These are phyloP conservation scores for Phytophthora nicotianae DNA, from an alignment of 352 stramenopile genomes.

Conservation along the genomic window DNA sequence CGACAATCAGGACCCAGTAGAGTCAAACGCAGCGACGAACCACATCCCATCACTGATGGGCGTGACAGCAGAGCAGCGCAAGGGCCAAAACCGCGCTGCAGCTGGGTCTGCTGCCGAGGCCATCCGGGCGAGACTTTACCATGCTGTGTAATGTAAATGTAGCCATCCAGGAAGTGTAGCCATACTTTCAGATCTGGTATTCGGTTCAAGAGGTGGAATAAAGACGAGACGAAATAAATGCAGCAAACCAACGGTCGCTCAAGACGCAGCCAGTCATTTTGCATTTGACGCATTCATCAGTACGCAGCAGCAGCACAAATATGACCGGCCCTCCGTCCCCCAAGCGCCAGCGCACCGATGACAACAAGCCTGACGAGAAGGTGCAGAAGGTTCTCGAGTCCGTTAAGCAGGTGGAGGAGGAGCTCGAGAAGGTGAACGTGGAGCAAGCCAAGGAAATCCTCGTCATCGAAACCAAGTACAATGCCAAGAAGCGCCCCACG, in stretches of 20 bases:
- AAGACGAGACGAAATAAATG: constrained; percentile 3
- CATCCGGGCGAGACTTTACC: constrained; percentile 22
- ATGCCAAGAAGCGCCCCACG: constrained; percentile 63
- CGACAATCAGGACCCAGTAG: constrained; percentile 7
- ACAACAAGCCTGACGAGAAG: constrained; percentile 43
- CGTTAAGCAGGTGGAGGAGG: constrained; percentile 58
- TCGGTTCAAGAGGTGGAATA: constrained; percentile 19
- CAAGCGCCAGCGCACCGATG: constrained; percentile 79
- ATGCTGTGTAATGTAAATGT: constrained; percentile 6
- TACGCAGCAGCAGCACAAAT: too few relatives aligned
- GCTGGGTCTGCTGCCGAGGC: constrained; percentile 36
- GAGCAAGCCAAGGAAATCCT: constrained; percentile 72
- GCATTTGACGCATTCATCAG: constrained; percentile 34
- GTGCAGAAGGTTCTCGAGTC: constrained; percentile 63
- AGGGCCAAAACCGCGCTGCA: not conserved
- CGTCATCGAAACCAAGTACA: constrained; percentile 80
- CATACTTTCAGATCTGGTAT: constrained; percentile 21
- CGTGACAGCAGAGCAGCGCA: constrained; percentile 10
- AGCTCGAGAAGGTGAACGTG: constrained; percentile 69
- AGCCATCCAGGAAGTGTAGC: constrained; percentile 19
- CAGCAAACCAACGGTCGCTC: constrained; percentile 18
- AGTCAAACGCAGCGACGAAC: not conserved
- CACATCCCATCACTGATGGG: constrained; percentile 20
- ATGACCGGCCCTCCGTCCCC: constrained; percentile 67
- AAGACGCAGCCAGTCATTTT: constrained; percentile 39